phyloP scores from a whole-genome alignment of 2,329 filamentous ascomycete genomes.

The Neonectria hederae region DNA sequence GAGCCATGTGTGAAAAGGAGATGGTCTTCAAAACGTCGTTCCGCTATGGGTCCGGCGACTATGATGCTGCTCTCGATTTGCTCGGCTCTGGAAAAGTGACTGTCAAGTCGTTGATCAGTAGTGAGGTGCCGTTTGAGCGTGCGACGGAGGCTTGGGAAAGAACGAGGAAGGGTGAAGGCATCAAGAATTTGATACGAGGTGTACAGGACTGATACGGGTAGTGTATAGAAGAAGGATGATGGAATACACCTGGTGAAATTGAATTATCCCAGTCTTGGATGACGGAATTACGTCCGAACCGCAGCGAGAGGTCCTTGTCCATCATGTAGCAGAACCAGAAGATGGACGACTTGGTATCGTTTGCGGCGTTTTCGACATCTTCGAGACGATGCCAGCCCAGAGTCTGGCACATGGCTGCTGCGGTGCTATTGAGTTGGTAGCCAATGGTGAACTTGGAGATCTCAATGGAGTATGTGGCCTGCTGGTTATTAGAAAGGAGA shows the following conservation, averaged over 20 bases:
- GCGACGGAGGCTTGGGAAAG: slow-evolving; percentile 76
- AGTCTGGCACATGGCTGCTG: slow-evolving; percentile 15
- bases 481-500: background rate
- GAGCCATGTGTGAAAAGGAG: slow-evolving; percentile 88
- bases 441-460: slow-evolving; percentile 12
- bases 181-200: slow-evolving; percentile 69
- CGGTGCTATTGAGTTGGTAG: slow-evolving; percentile 13
- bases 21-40: slow-evolving; percentile 86
- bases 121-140: slow-evolving; percentile 77
- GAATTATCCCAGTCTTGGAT: slow-evolving; percentile 12
- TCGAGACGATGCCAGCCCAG: slow-evolving; percentile 9
- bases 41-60: slow-evolving; percentile 88
- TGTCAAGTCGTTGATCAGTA: slow-evolving; percentile 82
- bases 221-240: background rate
- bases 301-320: slow-evolving; percentile 11
- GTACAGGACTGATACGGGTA: too few relatives aligned
- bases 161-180: slow-evolving; percentile 83
- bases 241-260: too few relatives aligned
- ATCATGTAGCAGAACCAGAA: slow-evolving; percentile 18
- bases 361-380: background rate
- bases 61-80: slow-evolving; percentile 81
- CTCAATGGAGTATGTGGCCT: slow-evolving; percentile 15
- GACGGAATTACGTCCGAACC: slow-evolving; percentile 9
- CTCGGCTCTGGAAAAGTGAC: slow-evolving; percentile 76
- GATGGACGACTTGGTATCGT: slow-evolving; percentile 6